Percentiles rank a stretch among this genome's conserved stretches.
Evolutionary conservation across 2,329 filamentous ascomycete species (phyloP).

Genomic region (Fusarium globosum): DNA sequence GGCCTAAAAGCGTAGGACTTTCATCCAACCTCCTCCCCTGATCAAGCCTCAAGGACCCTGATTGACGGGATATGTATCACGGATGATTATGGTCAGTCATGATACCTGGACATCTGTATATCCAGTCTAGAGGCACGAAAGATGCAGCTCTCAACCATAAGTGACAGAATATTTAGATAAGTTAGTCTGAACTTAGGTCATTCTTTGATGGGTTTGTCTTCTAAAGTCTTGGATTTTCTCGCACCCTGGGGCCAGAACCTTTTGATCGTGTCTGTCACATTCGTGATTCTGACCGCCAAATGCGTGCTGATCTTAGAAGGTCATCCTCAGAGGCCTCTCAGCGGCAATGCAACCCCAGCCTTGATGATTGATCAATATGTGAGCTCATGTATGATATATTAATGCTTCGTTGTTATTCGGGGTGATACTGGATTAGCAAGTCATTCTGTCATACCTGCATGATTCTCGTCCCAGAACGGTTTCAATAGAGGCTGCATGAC

Average conservation of each 20-base stretch:
- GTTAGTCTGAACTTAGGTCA: not conserved
- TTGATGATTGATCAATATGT: not conserved
- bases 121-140: not conserved
- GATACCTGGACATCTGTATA: not conserved
- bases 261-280: not conserved
- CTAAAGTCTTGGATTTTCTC: not conserved
- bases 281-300: slow-evolving; percentile 2
- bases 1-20: slow-evolving; percentile 33
- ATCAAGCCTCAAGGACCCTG: slow-evolving; percentile 14
- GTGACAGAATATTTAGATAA: not conserved
- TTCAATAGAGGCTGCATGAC: not conserved
- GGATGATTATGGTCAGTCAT: not conserved
- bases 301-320: slow-evolving; percentile 31
- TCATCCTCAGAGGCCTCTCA: slow-evolving; percentile 1
- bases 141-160: not conserved
- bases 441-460: not conserved
- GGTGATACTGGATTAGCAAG: not conserved
- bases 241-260: not conserved
- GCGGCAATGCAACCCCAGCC: not conserved
- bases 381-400: not conserved
- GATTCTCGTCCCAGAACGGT: not conserved
- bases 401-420: not conserved
- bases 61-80: slow-evolving; percentile 6
- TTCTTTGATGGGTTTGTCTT: not conserved
- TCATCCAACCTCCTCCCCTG: slow-evolving; percentile 14